These are phyloP conservation scores for Clohesyomyces aquaticus DNA, from an alignment of 495 filamentous ascomycete species.

Conservation along the genomic window DNA sequence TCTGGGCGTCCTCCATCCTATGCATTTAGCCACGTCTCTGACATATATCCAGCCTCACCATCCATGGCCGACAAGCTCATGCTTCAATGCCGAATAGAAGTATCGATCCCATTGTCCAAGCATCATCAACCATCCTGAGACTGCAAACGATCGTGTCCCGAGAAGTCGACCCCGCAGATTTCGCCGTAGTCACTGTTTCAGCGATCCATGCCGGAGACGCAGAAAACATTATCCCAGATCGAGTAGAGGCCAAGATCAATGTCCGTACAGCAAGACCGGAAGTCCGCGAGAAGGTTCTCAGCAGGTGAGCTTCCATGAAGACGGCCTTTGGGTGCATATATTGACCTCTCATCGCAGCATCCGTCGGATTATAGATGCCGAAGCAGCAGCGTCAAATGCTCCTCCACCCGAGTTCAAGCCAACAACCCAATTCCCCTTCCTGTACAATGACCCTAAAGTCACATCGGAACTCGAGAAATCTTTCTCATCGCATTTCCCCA, in stretches of 20 bases:
- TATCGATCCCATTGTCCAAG: conserved; percentile 63
- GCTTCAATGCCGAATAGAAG: conserved; percentile 53
- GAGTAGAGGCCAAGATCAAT: conserved; percentile 55
- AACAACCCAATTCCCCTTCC: conserved; percentile 53
- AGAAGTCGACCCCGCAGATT: conserved; percentile 56
- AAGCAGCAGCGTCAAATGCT: conserved; percentile 54
- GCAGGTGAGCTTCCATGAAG: no score
- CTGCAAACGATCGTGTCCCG: conserved; percentile 61
- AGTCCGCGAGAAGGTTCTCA: conserved; percentile 51
- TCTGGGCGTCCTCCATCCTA: background rate
- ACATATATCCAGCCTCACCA: conserved; percentile 34
- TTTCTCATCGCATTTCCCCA: conserved; percentile 53
- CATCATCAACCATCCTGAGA: conserved; percentile 55
- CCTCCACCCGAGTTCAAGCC: conserved; percentile 48
- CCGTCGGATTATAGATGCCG: conserved; percentile 58
- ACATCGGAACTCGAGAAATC: conserved; percentile 49
- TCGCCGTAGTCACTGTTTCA: conserved; percentile 59
- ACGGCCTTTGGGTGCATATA: no score
- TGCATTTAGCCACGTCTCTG: background rate
- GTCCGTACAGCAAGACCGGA: conserved; percentile 51
- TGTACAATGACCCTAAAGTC: conserved; percentile 56
- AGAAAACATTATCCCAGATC: conserved; percentile 59
- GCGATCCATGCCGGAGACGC: conserved; percentile 57
- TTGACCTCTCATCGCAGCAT: no score
- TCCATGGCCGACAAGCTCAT: conserved; percentile 59